Percentiles rank a stretch among this genome's conserved stretches.
Evolutionary conservation across 176 grass and related monocot species (phyloP).

Genomic region (Aegilops speltoides): DNA sequence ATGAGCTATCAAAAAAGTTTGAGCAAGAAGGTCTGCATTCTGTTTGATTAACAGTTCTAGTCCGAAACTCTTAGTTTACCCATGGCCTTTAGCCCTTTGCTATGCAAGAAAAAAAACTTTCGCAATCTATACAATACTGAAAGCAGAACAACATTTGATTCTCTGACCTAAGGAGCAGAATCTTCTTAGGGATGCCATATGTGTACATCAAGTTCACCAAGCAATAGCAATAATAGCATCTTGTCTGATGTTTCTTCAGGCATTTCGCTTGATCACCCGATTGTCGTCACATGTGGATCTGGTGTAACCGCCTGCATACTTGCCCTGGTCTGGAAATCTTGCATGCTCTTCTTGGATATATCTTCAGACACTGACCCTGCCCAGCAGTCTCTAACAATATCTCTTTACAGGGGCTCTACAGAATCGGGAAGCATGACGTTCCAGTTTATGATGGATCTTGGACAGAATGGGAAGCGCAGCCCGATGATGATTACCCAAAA

Average conservation of each 20-base stretch:
- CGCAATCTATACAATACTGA: not conserved
- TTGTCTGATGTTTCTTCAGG: constrained; percentile 31
- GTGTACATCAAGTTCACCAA: constrained; percentile 8
- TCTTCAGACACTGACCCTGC: not conserved
- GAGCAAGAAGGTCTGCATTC: constrained; percentile 60
- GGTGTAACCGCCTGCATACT: constrained; percentile 83
- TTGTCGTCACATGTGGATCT: constrained; percentile 61
- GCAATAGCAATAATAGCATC: not conserved
- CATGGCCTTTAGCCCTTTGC: constrained; percentile 13
- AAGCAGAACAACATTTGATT: not conserved
- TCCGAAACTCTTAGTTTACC: not conserved
- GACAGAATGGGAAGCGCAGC: constrained; percentile 65
- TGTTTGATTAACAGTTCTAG: constrained; percentile 2
- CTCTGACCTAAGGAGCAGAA: not conserved
- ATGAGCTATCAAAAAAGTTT: constrained; percentile 67
- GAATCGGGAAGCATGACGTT: constrained; percentile 55
- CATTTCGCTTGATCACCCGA: constrained; percentile 48
- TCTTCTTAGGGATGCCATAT: not conserved
- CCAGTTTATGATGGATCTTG: constrained; percentile 95
- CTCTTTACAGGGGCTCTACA: constrained; percentile 60
- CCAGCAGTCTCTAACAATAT: constrained; percentile 15
- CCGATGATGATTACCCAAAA: constrained; percentile 49
- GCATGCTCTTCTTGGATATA: not conserved
- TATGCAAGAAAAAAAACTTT: not conserved
- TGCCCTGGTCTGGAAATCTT: constrained; percentile 52